Evolutionary conservation across 2,329 filamentous ascomycete genomes (phyloP), one percentile per base, ranked within the genome.

Genomic region (Monilinia fructicola): DNA sequence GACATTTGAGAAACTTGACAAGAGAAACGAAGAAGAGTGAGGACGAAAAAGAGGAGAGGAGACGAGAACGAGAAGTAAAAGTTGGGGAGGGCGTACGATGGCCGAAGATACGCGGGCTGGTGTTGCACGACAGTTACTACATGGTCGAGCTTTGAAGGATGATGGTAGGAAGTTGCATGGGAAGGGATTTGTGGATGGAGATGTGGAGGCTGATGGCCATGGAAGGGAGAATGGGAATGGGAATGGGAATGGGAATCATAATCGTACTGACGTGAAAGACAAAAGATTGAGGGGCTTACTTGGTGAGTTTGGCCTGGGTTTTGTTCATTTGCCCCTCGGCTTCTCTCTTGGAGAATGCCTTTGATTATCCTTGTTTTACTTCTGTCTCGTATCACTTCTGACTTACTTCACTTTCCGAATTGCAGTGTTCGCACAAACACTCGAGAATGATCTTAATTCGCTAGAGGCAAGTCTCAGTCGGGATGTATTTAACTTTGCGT

Each of bases 371-470:
- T 50, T 50, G 21, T 23, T 14, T 35, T n/a, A 4, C 12, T 26
- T 60, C 46, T 18, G 11, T 48, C 4, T 10, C 2, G 7, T 50
- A 26, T 38, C 28, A 14, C 3, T 26, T 38, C 44, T 60, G 21
- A 50, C 44, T 38, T 0, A 38, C n/a, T 26, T 14, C 16, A 12
- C 31, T 40, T 18, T 11, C n/a, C 14, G 5, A 50, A 12, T 12
- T 31, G 10, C 21, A 60, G 58, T 50, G 7, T 60, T 60, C 31
- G 31, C 44, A n/a, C 58, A 60, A 12, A 60, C 18, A 26, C 58
- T 60, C 58, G 58, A 60, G 38, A 50, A 21, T 11, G 44, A 60
- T 60, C 58, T 60, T 46, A 38, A 26, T 40, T 60, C 12, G 21
- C 35, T 60, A 2, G 58, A 60, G 3, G n/a, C 28, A 26, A 60